These are phyloP conservation scores for Hypocrella siamensis DNA, from an alignment of 2,329 filamentous ascomycete genomes.

Conservation along the genomic window DNA sequence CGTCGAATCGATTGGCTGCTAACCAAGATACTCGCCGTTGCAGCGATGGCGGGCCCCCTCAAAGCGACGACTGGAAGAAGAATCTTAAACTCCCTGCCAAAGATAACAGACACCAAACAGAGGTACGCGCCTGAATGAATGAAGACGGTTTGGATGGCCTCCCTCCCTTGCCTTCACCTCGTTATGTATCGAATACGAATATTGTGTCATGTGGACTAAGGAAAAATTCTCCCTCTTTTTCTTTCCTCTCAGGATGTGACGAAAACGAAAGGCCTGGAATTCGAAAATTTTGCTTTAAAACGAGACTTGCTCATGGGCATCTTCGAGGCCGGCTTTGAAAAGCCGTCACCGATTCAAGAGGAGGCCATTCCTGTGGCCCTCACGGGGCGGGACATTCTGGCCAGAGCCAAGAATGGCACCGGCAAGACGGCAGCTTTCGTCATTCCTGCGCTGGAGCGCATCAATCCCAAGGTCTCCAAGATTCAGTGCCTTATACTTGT, in stretches of 20 bases:
- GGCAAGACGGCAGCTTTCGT: conserved; percentile 98
- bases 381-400: conserved; percentile 87
- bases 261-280: conserved; percentile 92
- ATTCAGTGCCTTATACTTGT: conserved; percentile 94
- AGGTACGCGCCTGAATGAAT: too few species aligned
- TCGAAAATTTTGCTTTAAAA: conserved; percentile 93
- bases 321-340: conserved; percentile 97
- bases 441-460: conserved; percentile 85
- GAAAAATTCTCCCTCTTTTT: conserved; percentile 2
- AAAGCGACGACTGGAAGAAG: conserved; percentile 55
- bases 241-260: conserved; percentile 67
- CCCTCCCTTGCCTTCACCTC: too few species aligned
- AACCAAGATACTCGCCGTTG: conserved; percentile 1
- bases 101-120: conserved; percentile 67
- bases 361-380: conserved; percentile 95
- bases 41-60: conserved; percentile 31
- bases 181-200: too few species aligned
- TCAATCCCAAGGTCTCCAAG: conserved; percentile 93
- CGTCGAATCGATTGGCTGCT: conserved; percentile 5
- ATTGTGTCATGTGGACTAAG: conserved; percentile 6
- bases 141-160: too few species aligned
- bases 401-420: conserved; percentile 94
- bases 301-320: conserved; percentile 96
- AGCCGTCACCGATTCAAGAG: conserved; percentile 97
- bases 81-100: conserved; percentile 55